Conservation (phyloP, 495 filamentous ascomycete genomes). For the Daldinia loculata region DNA sequence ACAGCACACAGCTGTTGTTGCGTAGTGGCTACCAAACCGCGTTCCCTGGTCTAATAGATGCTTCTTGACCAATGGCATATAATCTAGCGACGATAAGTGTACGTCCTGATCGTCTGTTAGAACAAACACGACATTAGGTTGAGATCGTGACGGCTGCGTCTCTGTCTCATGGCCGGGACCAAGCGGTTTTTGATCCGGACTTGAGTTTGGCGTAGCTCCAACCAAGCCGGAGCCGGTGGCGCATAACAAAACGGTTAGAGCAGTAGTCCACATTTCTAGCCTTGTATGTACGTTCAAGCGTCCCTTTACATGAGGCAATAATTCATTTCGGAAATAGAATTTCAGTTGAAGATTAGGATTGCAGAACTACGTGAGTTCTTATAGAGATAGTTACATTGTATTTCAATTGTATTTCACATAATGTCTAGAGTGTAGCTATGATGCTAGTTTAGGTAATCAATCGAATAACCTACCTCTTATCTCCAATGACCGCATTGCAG, state of each 20-base stretch:
- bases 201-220: not conserved
- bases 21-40: constrained; percentile 63
- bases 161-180: not conserved
- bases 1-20: constrained; percentile 68
- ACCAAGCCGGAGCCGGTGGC: constrained; percentile 7
- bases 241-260: not conserved
- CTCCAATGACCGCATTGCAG: constrained; percentile 31
- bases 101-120: constrained; percentile 70
- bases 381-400: not conserved
- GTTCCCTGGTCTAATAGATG: constrained; percentile 61
- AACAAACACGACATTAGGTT: constrained; percentile 58
- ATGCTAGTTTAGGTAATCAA: constrained; percentile 2
- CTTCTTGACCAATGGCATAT: constrained; percentile 61
- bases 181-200: constrained; percentile 19
- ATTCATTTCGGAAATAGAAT: not conserved
- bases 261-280: constrained; percentile 1
- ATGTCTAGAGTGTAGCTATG: not conserved
- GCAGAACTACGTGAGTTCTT: not conserved
- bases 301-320: not conserved
- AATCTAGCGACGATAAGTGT: constrained; percentile 61
- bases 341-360: not conserved
- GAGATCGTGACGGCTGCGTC: not conserved
- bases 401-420: not conserved
- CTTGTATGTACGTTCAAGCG: not conserved
- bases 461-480: not conserved